A percentile compares a stretch with the other conserved stretches of the same genome.
Conservation (phyloP, 345 rosid species). For the Sisymbrium irio region DNA sequence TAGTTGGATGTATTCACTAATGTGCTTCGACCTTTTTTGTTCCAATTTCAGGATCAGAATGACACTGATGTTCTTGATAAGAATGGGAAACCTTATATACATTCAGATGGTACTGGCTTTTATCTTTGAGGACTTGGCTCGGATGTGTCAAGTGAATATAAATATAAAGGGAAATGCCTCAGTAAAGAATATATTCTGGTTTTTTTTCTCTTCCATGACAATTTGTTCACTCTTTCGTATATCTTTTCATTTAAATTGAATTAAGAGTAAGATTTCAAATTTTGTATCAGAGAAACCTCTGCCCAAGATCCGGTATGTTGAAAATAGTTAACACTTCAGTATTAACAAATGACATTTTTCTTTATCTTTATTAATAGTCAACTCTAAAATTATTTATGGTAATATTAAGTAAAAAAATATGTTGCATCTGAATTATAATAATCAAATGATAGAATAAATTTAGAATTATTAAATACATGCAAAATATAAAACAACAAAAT, state of each 20-base stretch:
- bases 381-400: too few relatives aligned
- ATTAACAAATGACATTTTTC: too few relatives aligned
- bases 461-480: too few relatives aligned
- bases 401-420: too few relatives aligned
- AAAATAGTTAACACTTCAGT: neutral
- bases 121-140: conserved; percentile 74
- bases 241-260: neutral
- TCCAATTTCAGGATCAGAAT: conserved; percentile 46
- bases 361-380: too few relatives aligned
- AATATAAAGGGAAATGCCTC: conserved; percentile 32
- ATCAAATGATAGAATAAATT: too few relatives aligned
- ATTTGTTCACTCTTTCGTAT: neutral
- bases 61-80: conserved; percentile 35
- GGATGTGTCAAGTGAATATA: conserved; percentile 48
- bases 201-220: neutral
- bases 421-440: too few relatives aligned
- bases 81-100: conserved; percentile 44
- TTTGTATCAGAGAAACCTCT: conserved; percentile 14
- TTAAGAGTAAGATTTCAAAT: neutral
- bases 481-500: too few relatives aligned
- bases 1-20: neutral
- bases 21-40: neutral
- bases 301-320: conserved; percentile 39
- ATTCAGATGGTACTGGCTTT: conserved; percentile 88
- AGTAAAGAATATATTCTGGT: conserved; percentile 9